Conservation (phyloP, 129 eudicot genomes). For the Ambrosia artemisiifolia region DNA sequence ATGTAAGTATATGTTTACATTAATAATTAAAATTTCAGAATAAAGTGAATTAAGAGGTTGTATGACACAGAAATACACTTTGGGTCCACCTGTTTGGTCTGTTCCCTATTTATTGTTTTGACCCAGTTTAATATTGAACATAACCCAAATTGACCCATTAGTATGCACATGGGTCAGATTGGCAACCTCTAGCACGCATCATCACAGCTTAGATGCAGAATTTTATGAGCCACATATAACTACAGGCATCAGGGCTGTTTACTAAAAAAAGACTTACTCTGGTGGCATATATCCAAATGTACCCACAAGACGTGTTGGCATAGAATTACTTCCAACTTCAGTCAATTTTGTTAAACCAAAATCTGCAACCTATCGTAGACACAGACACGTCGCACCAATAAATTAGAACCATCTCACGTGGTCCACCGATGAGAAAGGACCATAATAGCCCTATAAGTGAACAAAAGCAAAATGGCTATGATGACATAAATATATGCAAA, state of each 20-base stretch:
- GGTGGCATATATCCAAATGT: conserved; percentile 99
- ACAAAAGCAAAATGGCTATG: background rate
- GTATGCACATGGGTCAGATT: background rate
- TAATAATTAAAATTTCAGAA: background rate
- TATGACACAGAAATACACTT: background rate
- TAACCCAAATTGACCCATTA: background rate
- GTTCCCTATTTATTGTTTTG: background rate
- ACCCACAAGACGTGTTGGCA: conserved; percentile 89
- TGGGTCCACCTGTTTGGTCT: background rate
- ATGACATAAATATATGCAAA: conserved; percentile 22
- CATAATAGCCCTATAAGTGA: background rate
- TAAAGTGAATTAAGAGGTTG: background rate
- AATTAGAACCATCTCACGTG: conserved; percentile 13
- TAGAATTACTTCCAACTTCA: conserved; percentile 73
- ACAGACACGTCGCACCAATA: background rate
- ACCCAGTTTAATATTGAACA: background rate
- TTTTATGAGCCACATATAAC: conserved; percentile 16
- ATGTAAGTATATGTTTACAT: background rate
- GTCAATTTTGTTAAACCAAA: conserved; percentile 88
- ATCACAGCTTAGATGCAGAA: conserved; percentile 7
- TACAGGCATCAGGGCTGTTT: background rate
- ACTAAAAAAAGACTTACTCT: conserved; percentile 54
- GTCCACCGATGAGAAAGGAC: background rate
- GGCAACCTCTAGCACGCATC: background rate
- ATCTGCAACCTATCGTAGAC: conserved; percentile 78